Evolutionary conservation across 169 alveolate species (phyloP), one percentile per base, ranked within the genome.

Genomic region (Cryptosporidium sp.): DNA sequence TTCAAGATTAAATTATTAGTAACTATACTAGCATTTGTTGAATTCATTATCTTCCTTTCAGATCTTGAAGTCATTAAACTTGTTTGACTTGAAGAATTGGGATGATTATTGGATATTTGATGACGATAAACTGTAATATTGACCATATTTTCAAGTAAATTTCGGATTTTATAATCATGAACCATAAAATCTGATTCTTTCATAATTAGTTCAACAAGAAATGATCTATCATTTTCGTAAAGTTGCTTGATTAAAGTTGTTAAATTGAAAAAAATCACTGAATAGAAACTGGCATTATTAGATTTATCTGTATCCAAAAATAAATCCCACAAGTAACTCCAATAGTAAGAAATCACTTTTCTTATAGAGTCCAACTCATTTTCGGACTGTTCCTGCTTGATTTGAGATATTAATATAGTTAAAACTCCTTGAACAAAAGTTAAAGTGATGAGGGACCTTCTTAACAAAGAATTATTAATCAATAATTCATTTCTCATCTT

Each of bases 71-170:
- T 45, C 14, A 65, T 29, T 14, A 65, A 5, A 37, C 50, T 33
- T 29, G 71, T 33, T 29, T 65, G 71, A n/a, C 52, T 65, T 26
- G 50, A 65, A 14, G 50, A 65, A 14, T 65, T 65, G 2, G 74
- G 31, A 8, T 50, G 31, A 61, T 61, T 45, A 8, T 62, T 50
- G 3, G 58, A 33, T 26, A 62, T 80, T 41, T 62, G 86, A 37
- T 35, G 61, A 23, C 26, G n/a, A n/a, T 51, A 74, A 31, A 37
- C 37, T 50, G 67, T 29, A 18, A 80, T 35, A 48, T 80, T 65
- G 18, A 65, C 89, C 74, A 80, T 29, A 62, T 80, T 80, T n/a
- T 61, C 75, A 12, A 80, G 31, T 33, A 80, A 41, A 18, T 39
- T 39, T 5, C 43, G 35, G 3, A 80, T 21, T 12, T 23, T 70